phyloP scores from a whole-genome alignment of 2,329 filamentous ascomycete species.

The Nigrospora osmanthi region DNA sequence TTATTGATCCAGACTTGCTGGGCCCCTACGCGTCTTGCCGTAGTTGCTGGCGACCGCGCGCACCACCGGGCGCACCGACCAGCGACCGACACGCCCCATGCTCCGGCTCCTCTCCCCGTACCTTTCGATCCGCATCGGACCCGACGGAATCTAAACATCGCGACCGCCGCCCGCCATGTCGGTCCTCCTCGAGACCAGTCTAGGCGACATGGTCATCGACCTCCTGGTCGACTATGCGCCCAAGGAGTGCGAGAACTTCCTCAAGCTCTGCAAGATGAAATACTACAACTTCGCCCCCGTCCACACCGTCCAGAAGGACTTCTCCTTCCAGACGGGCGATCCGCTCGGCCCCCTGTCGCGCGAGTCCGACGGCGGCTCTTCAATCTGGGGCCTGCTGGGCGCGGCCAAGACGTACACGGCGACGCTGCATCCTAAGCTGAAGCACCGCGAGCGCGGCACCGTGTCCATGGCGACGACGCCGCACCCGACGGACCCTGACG shows the following conservation, averaged over 20 bases:
- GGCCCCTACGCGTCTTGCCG: no score
- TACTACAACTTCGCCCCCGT: conserved; percentile 98
- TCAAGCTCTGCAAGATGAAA: conserved; percentile 98
- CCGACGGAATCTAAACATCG: no score
- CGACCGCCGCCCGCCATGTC: conserved; percentile 53
- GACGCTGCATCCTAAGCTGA: conserved; percentile 79
- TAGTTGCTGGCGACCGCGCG: no score
- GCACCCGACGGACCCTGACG: conserved; percentile 67
- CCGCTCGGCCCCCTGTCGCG: conserved; percentile 78
- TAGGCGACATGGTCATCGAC: conserved; percentile 92
- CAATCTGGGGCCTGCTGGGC: conserved; percentile 81
- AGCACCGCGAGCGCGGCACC: conserved; percentile 81
- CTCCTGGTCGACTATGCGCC: conserved; percentile 83
- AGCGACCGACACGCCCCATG: no score
- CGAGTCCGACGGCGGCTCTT: conserved; percentile 85
- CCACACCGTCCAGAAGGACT: conserved; percentile 87
- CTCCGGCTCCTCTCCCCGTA: no score
- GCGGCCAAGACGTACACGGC: conserved; percentile 70
- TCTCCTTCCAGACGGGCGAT: conserved; percentile 94
- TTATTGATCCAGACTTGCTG: no score
- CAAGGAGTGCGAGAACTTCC: conserved; percentile 91
- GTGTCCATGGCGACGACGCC: conserved; percentile 97
- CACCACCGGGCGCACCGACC: no score
- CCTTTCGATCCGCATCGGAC: no score
- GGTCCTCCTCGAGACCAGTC: conserved; percentile 85